Evolutionary conservation across 2,329 filamentous ascomycete species (phyloP).

Genomic region (Thermothelomyces thermophilus): DNA sequence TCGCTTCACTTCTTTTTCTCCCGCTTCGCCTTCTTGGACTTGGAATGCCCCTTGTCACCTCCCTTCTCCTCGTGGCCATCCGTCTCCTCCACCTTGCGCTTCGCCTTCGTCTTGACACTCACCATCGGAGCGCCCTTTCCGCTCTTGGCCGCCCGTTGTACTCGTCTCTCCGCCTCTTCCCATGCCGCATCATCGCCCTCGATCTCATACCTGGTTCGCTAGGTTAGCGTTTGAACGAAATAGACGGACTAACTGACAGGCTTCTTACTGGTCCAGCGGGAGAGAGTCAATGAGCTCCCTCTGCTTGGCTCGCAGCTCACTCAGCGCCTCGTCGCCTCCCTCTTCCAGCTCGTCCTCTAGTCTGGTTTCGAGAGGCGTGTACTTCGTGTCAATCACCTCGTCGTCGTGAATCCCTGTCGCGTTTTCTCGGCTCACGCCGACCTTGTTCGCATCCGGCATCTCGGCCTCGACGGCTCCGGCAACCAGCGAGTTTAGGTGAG

Average conservation of each 20-base stretch:
- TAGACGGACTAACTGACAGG: not conserved
- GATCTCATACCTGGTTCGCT: conserved; percentile 53
- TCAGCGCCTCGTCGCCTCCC: conserved; percentile 69
- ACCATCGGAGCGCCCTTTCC: conserved; percentile 59
- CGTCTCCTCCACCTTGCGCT: conserved; percentile 64
- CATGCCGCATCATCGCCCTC: conserved; percentile 56
- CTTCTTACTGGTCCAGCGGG: conserved; percentile 73
- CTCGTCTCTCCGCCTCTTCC: conserved; percentile 69
- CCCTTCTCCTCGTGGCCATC: conserved; percentile 58
- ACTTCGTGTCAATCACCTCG: conserved; percentile 58
- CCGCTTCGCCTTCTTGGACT: conserved; percentile 48
- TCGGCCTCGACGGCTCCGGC: conserved; percentile 64
- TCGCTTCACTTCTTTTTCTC: conserved; percentile 22
- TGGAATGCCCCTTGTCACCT: conserved; percentile 46
- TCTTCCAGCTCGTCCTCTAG: conserved; percentile 80
- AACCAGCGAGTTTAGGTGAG: conserved; percentile 68
- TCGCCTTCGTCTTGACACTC: conserved; percentile 75
- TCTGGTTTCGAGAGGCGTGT: conserved; percentile 61
- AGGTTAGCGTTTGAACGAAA: conserved; percentile 6
- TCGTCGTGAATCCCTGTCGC: conserved; percentile 62
- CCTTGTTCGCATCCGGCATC: conserved; percentile 51
- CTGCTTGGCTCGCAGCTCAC: conserved; percentile 69
- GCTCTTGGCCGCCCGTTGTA: conserved; percentile 50
- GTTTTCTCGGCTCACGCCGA: conserved; percentile 53
- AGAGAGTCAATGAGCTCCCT: conserved; percentile 84